Base-by-base conservation (phyloP, 2,329 filamentous ascomycete genomes). In the Aspergillus fischeri region DNA sequence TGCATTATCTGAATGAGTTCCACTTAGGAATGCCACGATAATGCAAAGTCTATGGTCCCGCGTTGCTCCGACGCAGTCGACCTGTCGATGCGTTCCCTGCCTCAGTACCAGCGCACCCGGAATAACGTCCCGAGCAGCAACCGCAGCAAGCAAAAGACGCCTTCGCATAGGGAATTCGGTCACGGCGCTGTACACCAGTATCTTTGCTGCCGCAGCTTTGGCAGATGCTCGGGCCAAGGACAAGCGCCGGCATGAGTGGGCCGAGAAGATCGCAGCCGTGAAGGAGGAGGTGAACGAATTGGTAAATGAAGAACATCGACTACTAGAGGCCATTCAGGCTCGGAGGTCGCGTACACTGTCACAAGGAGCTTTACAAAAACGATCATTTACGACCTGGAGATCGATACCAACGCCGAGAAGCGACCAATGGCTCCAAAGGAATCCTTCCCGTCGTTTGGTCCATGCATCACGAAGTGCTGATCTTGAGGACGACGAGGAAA, bases 31-130 rank as follows among this genome's bases (percentile, higher is more conserved):
- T 73, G 72, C 57, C 63, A 61, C 63, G 63, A 75, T 69, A 70
- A 78, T 78, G 76, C 75, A 77, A 60, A 69, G 68, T 58, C 66
- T 78, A 54, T 77, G 74, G 75, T 75, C 75, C 63, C 75, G 76
- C 61, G 65, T 69, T 63, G 73, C 71, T 57, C 66, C 67, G 59
- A 65, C 71, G 61, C 70, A 70, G 63, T 69, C 73, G 56, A 66
- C 68, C 59, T 77, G 75, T 65, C 75, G 72, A 51, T 77, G 75
- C 65, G 68, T 75, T 53, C 74, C 74, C 53, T 77, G 75, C 61
- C 54, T 73, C 52, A 74, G 70, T 56, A 73, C 73, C 35, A 65
- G 63, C 47, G 64, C 69, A 41, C 72, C 68, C 59, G 70, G 67
- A 32, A 61, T 77, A 25, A 65, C 74, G 24, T 73, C 71, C 51